A percentile compares a stretch with the other conserved stretches of the same genome.
Evolutionary conservation across 768 basidiomycete species (phyloP).

Genomic region (Pleurotus djamor): DNA sequence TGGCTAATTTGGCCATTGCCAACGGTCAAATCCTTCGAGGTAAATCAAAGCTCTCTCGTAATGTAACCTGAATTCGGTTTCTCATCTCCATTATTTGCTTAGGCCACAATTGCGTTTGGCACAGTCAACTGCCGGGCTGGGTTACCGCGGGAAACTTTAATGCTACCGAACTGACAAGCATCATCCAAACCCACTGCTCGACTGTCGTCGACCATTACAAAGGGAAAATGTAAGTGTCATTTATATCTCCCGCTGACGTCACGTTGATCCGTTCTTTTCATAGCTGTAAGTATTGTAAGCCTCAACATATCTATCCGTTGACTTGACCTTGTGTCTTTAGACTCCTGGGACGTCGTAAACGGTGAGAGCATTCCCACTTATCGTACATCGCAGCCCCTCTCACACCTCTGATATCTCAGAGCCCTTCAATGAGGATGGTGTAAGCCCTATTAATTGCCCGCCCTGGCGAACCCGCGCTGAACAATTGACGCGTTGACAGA

Average conservation of each 20-base stretch:
- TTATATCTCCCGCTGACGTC: neutral
- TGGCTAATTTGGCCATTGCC: slow-evolving; percentile 28
- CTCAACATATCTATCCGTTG: slow-evolving; percentile 15
- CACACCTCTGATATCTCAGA: slow-evolving; percentile 23
- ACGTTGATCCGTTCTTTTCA: neutral
- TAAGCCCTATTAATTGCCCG: neutral
- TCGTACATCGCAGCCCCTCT: neutral
- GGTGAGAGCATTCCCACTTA: slow-evolving; percentile 18
- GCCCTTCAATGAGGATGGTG: slow-evolving; percentile 59
- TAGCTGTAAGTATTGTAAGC: neutral
- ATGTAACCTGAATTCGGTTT: too few relatives aligned
- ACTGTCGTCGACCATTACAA: slow-evolving; percentile 34
- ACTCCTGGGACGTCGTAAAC: slow-evolving; percentile 54
- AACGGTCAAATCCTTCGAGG: slow-evolving; percentile 36
- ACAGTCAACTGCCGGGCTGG: slow-evolving; percentile 41
- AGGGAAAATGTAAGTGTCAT: slow-evolving; percentile 28
- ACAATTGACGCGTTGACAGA: slow-evolving; percentile 14
- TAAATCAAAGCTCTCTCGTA: neutral
- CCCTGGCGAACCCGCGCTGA: neutral
- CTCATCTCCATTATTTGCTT: neutral
- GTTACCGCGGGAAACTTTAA: slow-evolving; percentile 26
- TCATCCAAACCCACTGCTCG: slow-evolving; percentile 30
- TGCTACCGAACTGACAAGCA: slow-evolving; percentile 22
- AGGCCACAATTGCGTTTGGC: slow-evolving; percentile 38
- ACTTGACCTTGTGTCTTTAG: slow-evolving; percentile 16